Evolutionary conservation across 805 yeast genomes (phyloP).

Genomic region (Schwanniomyces polymorphus): DNA sequence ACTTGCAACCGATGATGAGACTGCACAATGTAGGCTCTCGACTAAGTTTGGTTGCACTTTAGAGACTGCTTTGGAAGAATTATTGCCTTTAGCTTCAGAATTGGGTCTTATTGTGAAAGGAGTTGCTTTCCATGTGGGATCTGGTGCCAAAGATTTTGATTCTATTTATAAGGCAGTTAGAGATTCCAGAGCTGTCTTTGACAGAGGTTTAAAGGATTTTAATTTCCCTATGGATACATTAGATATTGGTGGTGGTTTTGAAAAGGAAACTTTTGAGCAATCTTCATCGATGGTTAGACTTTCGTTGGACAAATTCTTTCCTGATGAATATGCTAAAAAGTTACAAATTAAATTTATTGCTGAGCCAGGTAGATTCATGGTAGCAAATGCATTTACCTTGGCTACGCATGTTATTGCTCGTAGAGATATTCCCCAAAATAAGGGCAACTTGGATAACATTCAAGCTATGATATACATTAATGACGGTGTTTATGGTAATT

Average conservation of each 20-base stretch:
- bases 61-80: constrained; percentile 45
- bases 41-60: constrained; percentile 86
- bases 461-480: constrained; percentile 80
- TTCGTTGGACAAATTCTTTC: constrained; percentile 62
- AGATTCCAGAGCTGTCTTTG: constrained; percentile 71
- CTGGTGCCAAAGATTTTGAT: constrained; percentile 78
- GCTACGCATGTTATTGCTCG: constrained; percentile 87
- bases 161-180: constrained; percentile 68
- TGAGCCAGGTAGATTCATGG: constrained; percentile 92
- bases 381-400: constrained; percentile 80
- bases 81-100: constrained; percentile 62
- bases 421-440: constrained; percentile 40
- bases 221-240: constrained; percentile 48
- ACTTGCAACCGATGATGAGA: constrained; percentile 84
- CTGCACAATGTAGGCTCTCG: constrained; percentile 82
- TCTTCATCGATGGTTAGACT: constrained; percentile 57
- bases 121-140: constrained; percentile 94
- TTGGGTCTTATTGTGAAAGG: constrained; percentile 71
- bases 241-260: constrained; percentile 96
- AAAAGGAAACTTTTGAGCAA: constrained; percentile 56
- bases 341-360: constrained; percentile 60
- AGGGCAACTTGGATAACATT: constrained; percentile 21
- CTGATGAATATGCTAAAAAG: constrained; percentile 29
- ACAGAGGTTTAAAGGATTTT: constrained; percentile 41
- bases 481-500: constrained; percentile 94